These are phyloP conservation scores for Cordyceps militaris DNA, from an alignment of 2,329 filamentous ascomycete genomes.

Conservation along the genomic window DNA sequence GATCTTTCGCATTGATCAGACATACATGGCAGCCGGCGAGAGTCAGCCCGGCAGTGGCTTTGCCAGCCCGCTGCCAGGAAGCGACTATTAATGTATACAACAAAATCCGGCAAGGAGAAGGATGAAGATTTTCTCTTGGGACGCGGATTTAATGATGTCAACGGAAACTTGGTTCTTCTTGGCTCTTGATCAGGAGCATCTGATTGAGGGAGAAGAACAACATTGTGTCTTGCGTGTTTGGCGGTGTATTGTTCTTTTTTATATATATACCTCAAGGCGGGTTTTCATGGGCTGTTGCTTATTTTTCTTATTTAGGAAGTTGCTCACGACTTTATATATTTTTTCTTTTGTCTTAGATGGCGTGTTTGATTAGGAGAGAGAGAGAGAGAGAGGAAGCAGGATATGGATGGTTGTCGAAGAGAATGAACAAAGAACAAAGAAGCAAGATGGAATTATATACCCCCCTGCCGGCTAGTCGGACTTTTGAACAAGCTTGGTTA, in stretches of 20 bases:
- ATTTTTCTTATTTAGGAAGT: neutral
- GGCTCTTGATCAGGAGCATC: neutral
- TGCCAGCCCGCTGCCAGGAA: constrained; percentile 27
- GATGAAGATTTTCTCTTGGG: neutral
- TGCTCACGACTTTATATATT: neutral
- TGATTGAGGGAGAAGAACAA: neutral
- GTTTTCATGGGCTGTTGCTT: neutral
- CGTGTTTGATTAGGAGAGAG: neutral
- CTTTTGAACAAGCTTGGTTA: neutral
- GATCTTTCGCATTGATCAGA: constrained; percentile 92
- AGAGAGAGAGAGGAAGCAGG: neutral
- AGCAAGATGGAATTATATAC: neutral
- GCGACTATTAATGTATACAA: constrained; percentile 21
- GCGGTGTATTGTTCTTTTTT: neutral
- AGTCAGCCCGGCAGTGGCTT: constrained; percentile 33
- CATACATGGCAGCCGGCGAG: constrained; percentile 45
- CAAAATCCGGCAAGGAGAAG: neutral
- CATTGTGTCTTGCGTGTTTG: neutral
- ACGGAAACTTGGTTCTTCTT: constrained; percentile 3
- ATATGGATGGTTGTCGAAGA: neutral
- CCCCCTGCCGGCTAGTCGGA: neutral
- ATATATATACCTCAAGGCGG: neutral
- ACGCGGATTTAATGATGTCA: constrained; percentile 5
- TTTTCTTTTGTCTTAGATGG: constrained; percentile 6
- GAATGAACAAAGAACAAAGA: neutral